phyloP scores from a whole-genome alignment of 305 asterid genomes.

The Fraxinus nigra region DNA sequence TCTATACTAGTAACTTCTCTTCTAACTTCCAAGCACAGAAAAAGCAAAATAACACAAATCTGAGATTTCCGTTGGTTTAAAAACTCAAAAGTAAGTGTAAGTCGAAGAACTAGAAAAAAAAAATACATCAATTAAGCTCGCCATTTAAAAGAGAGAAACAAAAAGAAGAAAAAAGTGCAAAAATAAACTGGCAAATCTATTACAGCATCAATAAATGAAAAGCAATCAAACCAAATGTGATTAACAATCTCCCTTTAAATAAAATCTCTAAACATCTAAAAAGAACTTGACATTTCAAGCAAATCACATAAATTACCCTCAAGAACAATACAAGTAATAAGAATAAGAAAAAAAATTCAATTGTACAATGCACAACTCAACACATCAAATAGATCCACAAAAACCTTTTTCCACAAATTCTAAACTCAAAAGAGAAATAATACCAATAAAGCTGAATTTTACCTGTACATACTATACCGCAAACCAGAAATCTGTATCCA shows the following conservation, averaged over 20 bases:
- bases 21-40: slow-evolving; percentile 3
- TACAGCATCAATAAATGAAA: slow-evolving; percentile 8
- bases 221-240: slow-evolving; percentile 19
- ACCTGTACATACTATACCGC: slow-evolving; percentile 27
- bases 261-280: slow-evolving; percentile 15
- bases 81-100: slow-evolving; percentile 2
- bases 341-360: slow-evolving; percentile 9
- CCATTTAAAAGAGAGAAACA: background rate
- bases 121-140: background rate
- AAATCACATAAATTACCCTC: slow-evolving; percentile 7
- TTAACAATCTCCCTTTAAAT: slow-evolving; percentile 11
- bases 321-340: background rate
- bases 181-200: background rate
- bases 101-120: background rate
- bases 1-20: background rate
- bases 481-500: background rate
- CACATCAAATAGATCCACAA: slow-evolving; percentile 30
- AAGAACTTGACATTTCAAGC: slow-evolving; percentile 15
- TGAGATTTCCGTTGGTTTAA: background rate
- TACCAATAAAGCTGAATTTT: slow-evolving; percentile 2
- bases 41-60: background rate
- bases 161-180: background rate
- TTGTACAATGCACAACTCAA: slow-evolving; percentile 17
- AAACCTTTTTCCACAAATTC: slow-evolving; percentile 16
- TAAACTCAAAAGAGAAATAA: slow-evolving; percentile 23